phyloP scores from a whole-genome alignment of 2,329 filamentous ascomycete species.

The Pseudomassariella vexata region DNA sequence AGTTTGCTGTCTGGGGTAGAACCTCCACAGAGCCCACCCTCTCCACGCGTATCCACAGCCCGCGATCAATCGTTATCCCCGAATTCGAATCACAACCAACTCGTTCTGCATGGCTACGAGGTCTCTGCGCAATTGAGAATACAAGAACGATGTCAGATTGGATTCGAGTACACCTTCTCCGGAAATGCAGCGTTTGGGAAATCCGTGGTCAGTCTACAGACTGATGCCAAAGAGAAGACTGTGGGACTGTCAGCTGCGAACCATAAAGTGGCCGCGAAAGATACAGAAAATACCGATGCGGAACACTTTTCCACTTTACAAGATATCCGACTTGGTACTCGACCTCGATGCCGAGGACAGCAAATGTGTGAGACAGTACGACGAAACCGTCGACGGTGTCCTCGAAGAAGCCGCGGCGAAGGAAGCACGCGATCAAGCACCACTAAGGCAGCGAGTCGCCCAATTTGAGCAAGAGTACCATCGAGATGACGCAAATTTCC shows the following conservation, averaged over 20 bases:
- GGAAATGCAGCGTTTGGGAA: constrained; percentile 16
- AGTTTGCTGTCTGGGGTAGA: too few species aligned
- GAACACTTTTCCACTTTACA: constrained; percentile 12
- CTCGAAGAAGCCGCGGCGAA: neutral
- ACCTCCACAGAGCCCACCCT: too few species aligned
- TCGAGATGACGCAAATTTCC: constrained; percentile 9
- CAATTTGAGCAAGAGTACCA: constrained; percentile 22
- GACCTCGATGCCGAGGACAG: constrained; percentile 46
- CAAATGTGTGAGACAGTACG: constrained; percentile 34
- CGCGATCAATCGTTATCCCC: too few species aligned
- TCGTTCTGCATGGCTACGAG: too few species aligned
- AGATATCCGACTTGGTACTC: constrained; percentile 37
- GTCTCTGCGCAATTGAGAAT: neutral
- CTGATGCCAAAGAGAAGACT: constrained; percentile 6
- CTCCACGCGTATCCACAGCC: too few species aligned
- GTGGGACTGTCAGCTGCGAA: neutral
- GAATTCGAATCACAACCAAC: too few species aligned
- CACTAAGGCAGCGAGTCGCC: constrained; percentile 12
- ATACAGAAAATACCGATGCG: neutral
- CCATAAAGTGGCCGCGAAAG: neutral
- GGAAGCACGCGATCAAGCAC: constrained; percentile 22
- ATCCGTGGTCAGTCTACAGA: constrained; percentile 8
- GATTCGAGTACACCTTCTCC: constrained; percentile 5
- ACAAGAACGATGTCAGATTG: constrained; percentile 6
- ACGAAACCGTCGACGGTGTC: constrained; percentile 27